Base-by-base conservation (phyloP, 345 rosid species). In the Hibiscus tridactylites region DNA sequence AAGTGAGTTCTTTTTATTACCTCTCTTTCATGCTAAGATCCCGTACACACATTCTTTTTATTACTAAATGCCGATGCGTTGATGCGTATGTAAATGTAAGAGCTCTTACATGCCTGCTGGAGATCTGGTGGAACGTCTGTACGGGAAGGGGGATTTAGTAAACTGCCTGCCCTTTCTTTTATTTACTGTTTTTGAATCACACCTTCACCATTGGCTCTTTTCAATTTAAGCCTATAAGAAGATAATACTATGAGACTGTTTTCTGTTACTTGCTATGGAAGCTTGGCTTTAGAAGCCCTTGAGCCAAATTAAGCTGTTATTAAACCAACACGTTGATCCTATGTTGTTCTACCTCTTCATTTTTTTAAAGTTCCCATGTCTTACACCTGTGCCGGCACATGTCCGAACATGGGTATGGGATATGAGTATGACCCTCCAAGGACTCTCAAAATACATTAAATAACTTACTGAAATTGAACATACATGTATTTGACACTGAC, bases 1-100 rank as follows among this genome's bases (percentile, higher is more conserved):
- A 92, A 96, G 99, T 96, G 84, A 84, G 81, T 65, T 53, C 60
- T 53, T 76, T 70, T 76, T 71, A 7, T 37, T 7, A 37, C 42
- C 11, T n/a, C 66, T 39, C 39, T 57, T 57, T 71, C 44, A n/a
- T n/a, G n/a, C n/a, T n/a, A n/a, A n/a, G n/a, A n/a, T n/a, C n/a
- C n/a, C n/a, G n/a, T n/a, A n/a, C n/a, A n/a, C n/a, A n/a, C n/a
- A n/a, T n/a, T n/a, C n/a, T n/a, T n/a, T n/a, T n/a, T n/a, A n/a
- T n/a, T n/a, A n/a, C n/a, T n/a, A n/a, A n/a, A n/a, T n/a, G n/a
- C n/a, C n/a, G n/a, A n/a, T n/a, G n/a, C n/a, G n/a, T n/a, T n/a
- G n/a, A n/a, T n/a, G n/a, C n/a, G n/a, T n/a, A n/a, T n/a, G n/a
- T n/a, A n/a, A n/a, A n/a, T n/a, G n/a, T n/a, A n/a, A n/a, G n/a